Evolutionary conservation across 2,329 filamentous ascomycete species (phyloP).

Genomic region (Sordariomycetes sp.): DNA sequence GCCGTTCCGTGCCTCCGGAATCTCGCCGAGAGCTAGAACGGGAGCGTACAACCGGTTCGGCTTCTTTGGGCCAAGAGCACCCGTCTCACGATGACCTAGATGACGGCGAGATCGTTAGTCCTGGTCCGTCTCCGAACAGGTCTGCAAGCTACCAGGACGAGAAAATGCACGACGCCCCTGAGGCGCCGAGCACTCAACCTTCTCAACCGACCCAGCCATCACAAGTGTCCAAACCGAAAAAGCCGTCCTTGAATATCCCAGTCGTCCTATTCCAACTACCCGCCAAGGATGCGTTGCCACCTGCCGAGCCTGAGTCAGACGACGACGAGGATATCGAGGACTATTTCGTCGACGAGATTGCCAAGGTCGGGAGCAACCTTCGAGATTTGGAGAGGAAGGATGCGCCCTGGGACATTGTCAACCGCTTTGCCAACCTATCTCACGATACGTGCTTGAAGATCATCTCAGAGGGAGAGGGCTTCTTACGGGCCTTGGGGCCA

Average conservation of each 20-base stretch:
- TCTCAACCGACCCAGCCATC: background rate
- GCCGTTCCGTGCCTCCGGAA: conserved; percentile 2
- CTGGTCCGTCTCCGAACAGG: background rate
- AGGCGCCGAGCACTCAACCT: background rate
- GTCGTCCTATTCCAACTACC: conserved; percentile 28
- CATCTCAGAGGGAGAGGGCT: conserved; percentile 29
- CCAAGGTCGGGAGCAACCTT: conserved; percentile 37
- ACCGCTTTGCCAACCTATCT: conserved; percentile 34
- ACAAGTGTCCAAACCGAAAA: background rate
- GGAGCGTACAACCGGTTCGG: background rate
- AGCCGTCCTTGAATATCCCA: conserved; percentile 15
- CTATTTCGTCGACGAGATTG: conserved; percentile 42
- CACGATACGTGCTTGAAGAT: conserved; percentile 38
- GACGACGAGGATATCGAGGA: conserved; percentile 48
- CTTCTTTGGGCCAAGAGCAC: background rate
- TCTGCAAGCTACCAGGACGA: conserved; percentile 1
- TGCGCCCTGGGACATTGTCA: conserved; percentile 29
- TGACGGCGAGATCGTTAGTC: background rate
- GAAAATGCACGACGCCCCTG: background rate
- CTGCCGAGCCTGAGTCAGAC: conserved; percentile 32
- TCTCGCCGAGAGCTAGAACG: background rate
- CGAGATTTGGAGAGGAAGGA: conserved; percentile 28
- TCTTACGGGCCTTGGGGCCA: conserved; percentile 12
- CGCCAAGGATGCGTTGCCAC: conserved; percentile 18
- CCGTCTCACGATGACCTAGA: background rate